These are phyloP conservation scores for Sporobolomyces phaffii DNA, from an alignment of 768 basidiomycete genomes.

Conservation along the genomic window DNA sequence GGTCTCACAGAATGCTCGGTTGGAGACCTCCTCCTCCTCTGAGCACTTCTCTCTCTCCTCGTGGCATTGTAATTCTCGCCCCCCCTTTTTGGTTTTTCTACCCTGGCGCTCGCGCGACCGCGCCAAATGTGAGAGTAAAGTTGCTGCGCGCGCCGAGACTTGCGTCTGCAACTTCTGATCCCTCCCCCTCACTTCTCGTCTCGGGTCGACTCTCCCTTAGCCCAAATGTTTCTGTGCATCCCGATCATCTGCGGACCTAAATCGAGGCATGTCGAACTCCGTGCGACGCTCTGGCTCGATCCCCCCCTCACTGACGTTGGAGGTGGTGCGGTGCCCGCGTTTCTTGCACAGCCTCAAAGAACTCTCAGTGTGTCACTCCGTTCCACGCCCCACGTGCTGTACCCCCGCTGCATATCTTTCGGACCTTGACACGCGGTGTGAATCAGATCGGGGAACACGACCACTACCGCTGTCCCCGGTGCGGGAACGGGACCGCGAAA, in stretches of 20 bases:
- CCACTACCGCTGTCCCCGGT: not conserved
- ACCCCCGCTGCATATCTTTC: no score
- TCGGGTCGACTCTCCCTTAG: not conserved
- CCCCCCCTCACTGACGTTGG: no score
- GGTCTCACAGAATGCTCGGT: not conserved
- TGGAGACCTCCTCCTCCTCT: no score
- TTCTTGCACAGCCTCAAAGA: slow-evolving; percentile 12
- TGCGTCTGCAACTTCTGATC: no score
- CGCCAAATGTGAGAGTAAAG: no score
- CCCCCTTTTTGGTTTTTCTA: not conserved
- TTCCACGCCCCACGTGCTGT: not conserved
- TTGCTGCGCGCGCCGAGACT: no score
- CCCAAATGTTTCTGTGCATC: slow-evolving; percentile 5
- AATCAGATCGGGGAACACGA: not conserved
- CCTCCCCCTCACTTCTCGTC: not conserved
- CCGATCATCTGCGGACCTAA: slow-evolving; percentile 7
- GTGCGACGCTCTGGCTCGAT: not conserved
- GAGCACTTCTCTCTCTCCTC: no score
- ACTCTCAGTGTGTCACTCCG: not conserved
- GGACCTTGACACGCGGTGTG: no score
- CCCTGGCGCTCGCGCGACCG: no score
- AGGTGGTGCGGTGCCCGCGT: no score
- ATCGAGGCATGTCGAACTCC: not conserved
- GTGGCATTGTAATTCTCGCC: slow-evolving; percentile 16
- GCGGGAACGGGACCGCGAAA: not conserved